phyloP scores from a whole-genome alignment of 176 grass and related monocot genomes.

The Cenchrus americanus region DNA sequence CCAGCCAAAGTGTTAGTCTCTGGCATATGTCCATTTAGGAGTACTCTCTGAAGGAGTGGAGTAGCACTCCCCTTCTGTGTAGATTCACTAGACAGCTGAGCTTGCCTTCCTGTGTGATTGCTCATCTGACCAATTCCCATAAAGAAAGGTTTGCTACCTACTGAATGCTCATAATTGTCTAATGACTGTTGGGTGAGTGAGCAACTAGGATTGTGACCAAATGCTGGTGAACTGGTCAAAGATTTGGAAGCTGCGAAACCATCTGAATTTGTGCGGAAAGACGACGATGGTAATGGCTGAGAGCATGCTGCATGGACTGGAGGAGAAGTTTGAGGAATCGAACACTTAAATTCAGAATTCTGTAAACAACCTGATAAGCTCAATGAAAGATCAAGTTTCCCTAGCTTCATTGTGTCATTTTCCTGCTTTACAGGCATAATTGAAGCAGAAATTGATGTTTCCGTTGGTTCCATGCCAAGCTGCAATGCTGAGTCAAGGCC shows the following conservation, averaged over 20 bases:
- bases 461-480: constrained; percentile 35
- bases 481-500: constrained; percentile 64
- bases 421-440: constrained; percentile 41
- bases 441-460: constrained; percentile 39
- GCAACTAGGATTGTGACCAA: constrained; percentile 77
- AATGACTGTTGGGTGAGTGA: constrained; percentile 72
- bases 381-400: constrained; percentile 86
- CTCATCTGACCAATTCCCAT: constrained; percentile 56
- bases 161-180: constrained; percentile 75
- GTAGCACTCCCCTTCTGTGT: constrained; percentile 48
- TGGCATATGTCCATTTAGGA: constrained; percentile 58
- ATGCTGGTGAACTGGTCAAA: constrained; percentile 55
- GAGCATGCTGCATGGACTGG: constrained; percentile 44
- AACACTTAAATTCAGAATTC: constrained; percentile 49
- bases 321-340: constrained; percentile 44
- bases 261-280: constrained; percentile 59
- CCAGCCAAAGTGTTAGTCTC: constrained; percentile 51
- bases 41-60: constrained; percentile 51
- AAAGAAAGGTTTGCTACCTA: constrained; percentile 75
- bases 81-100: constrained; percentile 55
- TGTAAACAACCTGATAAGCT: constrained; percentile 67
- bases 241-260: constrained; percentile 64
- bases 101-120: constrained; percentile 55
- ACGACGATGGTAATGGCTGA: constrained; percentile 58
- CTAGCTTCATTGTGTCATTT: constrained; percentile 53